Base-by-base conservation (phyloP, 768 basidiomycete species). In the Leccinum aurantiacum region DNA sequence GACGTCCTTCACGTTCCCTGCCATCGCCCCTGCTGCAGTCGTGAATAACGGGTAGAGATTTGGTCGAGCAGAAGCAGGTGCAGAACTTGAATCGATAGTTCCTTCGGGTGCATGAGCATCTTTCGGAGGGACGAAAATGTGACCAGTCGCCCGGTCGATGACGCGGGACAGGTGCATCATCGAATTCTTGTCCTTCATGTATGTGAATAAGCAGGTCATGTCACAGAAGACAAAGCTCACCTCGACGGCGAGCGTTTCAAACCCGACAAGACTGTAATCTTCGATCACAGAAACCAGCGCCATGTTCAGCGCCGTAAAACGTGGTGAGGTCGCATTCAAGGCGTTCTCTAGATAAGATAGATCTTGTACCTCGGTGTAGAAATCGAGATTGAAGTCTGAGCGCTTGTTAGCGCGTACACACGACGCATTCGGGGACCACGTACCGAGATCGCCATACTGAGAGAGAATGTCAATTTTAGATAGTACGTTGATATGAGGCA, bases 341-440 rank as follows among this genome's bases (percentile, higher is more conserved):
- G 85, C 77, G 62, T 88, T 88, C 64, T 92, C 85, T 22, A 99
- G 84, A 72, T 98, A 89, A 1, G 89, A 88, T 0, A 99, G 80
- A 70, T 99, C 96, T 74, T 97, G 95, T 0, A 97, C 97, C 75
- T 99, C 95, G 46, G 97, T 98, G 74, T 98, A 98, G 73, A 91
- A 99, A 64, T 94, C 92, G 29, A 99, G 87, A 69, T 96, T 97
- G 79, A 99, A 98, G 48, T 96, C 96, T 97, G 66, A 38, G 7
- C 27, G 6, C 29, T 33, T 19, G 25, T 72, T 13, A 60, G 54
- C 9, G 22, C 13, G 9, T 44, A 6, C n/a, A n/a, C 24, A 19
- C 54, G 37, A 25, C 41, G 31, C n/a, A 35, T 14, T 35, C 15
- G 17, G 49, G 50, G 17, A 53, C n/a, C 4, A 71, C 83, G 50